A percentile compares a stretch with the other conserved stretches of the same genome.
Conservation (phyloP, 2,329 filamentous ascomycete species). For the Calcarisporium arbuscula region DNA sequence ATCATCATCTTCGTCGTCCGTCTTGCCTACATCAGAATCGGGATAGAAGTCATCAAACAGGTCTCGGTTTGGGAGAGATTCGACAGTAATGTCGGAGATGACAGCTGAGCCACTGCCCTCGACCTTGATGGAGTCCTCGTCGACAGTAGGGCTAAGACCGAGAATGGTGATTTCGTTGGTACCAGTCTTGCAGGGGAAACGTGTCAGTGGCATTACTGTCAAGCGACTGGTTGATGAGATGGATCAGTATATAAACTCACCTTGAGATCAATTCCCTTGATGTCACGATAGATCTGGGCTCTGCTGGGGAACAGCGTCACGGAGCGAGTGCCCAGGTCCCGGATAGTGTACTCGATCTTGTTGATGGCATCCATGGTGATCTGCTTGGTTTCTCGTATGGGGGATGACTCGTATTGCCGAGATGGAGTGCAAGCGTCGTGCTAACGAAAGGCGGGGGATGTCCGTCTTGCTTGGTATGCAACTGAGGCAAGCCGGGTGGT, state of each 20-base stretch:
- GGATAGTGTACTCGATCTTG: conserved; percentile 46
- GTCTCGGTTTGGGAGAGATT: conserved; percentile 46
- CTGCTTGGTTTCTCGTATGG: too few relatives aligned
- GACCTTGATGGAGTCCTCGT: conserved; percentile 55
- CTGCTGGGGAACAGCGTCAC: conserved; percentile 57
- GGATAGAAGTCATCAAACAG: conserved; percentile 46
- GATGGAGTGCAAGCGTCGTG: too few relatives aligned
- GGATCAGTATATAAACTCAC: conserved; percentile 19
- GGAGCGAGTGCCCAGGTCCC: conserved; percentile 50
- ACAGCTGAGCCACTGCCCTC: conserved; percentile 50
- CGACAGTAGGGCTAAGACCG: conserved; percentile 48
- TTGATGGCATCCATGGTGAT: conserved; percentile 31
- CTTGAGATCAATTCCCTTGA: conserved; percentile 40
- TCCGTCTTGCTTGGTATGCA: too few relatives aligned
- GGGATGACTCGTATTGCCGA: too few relatives aligned
- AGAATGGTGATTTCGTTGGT: conserved; percentile 51
- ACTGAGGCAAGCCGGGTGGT: too few relatives aligned
- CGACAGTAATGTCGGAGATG: conserved; percentile 55
- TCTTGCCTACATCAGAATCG: conserved; percentile 29
- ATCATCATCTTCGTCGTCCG: conserved; percentile 18
- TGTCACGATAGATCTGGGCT: conserved; percentile 55
- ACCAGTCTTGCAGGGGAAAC: too few relatives aligned
- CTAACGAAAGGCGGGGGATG: too few relatives aligned
- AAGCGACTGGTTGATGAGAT: conserved; percentile 31
- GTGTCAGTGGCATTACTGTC: conserved; percentile 3